Evolutionary conservation across 2,329 filamentous ascomycete genomes (phyloP), one percentile per base, ranked within the genome.

Genomic region (Alternaria consortialis): DNA sequence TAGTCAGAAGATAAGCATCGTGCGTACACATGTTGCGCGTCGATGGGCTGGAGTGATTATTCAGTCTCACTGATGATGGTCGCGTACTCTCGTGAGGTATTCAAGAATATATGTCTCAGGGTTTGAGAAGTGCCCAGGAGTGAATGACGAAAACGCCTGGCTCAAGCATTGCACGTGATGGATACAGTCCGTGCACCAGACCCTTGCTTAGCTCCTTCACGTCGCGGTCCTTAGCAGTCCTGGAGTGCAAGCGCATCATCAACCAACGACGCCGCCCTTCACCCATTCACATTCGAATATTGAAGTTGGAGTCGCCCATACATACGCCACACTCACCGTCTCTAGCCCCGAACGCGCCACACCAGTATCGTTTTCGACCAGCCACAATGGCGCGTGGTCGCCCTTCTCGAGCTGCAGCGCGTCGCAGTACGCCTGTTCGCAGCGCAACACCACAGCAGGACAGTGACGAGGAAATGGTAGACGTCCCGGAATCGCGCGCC

Each of bases 401-500:
- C 62, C 76, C 74, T 56, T 78, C 76, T 37, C 74, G 76, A 66
- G 75, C 75, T 68, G 76, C 75, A 65, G 76, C 76, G 67, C 75
- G 73, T 73, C 75, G 75, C 74, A 77, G 75, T 69, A 77, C 74
- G 43, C 75, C 76, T 40, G 70, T 66, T 48, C 71, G 71, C 58
- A 77, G 71, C 64, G 74, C 74, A 62, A 78, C 77, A 40, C 77
- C 77, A 27, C 72, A 72, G 58, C 68, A 74, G 60, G 72, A 77
- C 57, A 72, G 69, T 54, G 74, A 77, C 51, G 75, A 77, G 29
- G 76, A 78, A 20, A 77, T 78, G 73, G 53, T 72, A 12, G 74
- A 79, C 55, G 70, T 64, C 2, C 64, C 73, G 23, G 76, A 76
- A 37, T 74, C 75, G 54, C 75, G 72, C 56, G 71, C 69, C 7